A percentile compares a stretch with the other conserved stretches of the same genome.
Evolutionary conservation across 495 filamentous ascomycete genomes (phyloP).

Genomic region (Parathielavia hyrcaniae): DNA sequence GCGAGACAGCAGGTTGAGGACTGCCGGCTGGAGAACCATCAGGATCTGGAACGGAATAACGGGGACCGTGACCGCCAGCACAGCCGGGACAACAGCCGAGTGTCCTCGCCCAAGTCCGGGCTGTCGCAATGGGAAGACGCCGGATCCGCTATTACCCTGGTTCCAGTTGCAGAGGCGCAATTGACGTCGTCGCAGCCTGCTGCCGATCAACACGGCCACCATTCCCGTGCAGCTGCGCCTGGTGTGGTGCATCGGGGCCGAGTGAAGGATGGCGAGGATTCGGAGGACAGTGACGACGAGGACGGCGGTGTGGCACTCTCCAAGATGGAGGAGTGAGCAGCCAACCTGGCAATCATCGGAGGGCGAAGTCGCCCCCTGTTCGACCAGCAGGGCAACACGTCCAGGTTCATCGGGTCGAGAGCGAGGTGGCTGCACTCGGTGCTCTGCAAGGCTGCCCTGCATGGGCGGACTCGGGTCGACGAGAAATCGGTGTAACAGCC

Average conservation of each 20-base stretch:
- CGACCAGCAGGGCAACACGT: too few relatives aligned
- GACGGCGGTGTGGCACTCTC: not conserved
- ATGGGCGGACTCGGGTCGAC: too few relatives aligned
- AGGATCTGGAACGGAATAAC: not conserved
- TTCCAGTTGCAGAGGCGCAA: not conserved
- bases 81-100: not conserved
- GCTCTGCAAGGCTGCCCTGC: too few relatives aligned
- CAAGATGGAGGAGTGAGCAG: not conserved
- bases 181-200: too few relatives aligned
- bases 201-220: not conserved
- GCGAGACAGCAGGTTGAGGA: not conserved
- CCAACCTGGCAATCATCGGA: too few relatives aligned
- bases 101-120: not conserved
- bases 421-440: too few relatives aligned
- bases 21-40: too few relatives aligned
- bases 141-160: not conserved
- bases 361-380: too few relatives aligned
- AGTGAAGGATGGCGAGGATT: not conserved
- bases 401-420: too few relatives aligned
- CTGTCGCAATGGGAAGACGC: not conserved
- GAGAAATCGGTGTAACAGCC: too few relatives aligned
- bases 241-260: not conserved
- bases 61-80: not conserved
- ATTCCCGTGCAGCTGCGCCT: not conserved
- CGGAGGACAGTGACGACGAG: constrained; percentile 2